Base-by-base conservation (phyloP, 2,329 filamentous ascomycete genomes). In the Zasmidium citrigriseum region DNA sequence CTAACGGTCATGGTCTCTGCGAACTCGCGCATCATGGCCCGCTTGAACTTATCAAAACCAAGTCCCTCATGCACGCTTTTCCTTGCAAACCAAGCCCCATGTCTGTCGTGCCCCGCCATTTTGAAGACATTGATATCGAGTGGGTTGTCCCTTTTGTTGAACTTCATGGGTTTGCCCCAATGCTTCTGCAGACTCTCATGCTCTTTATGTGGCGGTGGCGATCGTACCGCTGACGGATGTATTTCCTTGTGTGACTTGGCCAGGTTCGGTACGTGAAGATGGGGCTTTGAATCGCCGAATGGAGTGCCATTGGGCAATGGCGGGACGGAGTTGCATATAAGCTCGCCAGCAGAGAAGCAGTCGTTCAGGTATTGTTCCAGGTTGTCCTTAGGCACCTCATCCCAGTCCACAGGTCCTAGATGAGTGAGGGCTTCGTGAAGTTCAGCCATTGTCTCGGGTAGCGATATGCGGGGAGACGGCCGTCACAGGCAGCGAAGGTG, bases 71-170 rank as follows among this genome's bases (percentile, higher is more conserved):
- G 92, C 20, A 96, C 81, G 71, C 91, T 96, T 50, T 89, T 81
- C 55, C 93, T 80, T 22, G 91, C 91, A 75, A 97, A 98, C 93
- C 93, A 98, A 7, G 89, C 82, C 1, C 93, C 93, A 64, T 88
- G 88, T 38, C 91, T 87, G 73, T 98, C 93, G 67, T 90, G 88
- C 2, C 88, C 85, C 0, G 82, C 78, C 59, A 95, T 82, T 73
- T 96, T 96, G 77, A 89, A 96, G 22, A 97, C 86, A 55, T 81
- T 82, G 61, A 97, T 87, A 0, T 83, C 86, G 9, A 91, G 79
- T 0, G 91, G 89, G 68, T 96, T 95, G 20, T 93, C 88, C 65
- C 82, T 86, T 2, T 83, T 75, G 45, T 82, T 85, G 55, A 91
- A 76, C 75, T 91, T 93, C 69, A 93, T 77, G 45, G 91, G 89